These are phyloP conservation scores for Trapa incisa DNA, from an alignment of 345 rosid genomes.

Conservation along the genomic window DNA sequence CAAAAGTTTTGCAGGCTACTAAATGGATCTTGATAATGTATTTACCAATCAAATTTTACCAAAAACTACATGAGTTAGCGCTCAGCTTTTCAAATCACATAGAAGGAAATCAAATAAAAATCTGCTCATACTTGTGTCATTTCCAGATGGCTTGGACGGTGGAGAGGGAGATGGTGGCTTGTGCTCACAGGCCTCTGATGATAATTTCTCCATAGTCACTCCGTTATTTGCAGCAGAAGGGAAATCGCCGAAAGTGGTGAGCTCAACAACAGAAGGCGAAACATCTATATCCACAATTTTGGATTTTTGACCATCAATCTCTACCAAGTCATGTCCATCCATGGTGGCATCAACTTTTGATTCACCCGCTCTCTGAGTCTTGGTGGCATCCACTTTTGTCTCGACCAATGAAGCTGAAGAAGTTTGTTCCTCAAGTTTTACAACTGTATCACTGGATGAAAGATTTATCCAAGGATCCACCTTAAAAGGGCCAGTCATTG, in stretches of 20 bases:
- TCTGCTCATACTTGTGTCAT: not conserved
- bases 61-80: not conserved
- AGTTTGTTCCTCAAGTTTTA: conserved; percentile 22
- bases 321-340: conserved; percentile 25
- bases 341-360: not conserved
- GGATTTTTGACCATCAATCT: conserved; percentile 19
- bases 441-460: conserved; percentile 25
- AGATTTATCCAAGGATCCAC: conserved; percentile 19
- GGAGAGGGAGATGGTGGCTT: not conserved
- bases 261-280: conserved; percentile 18
- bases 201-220: conserved; percentile 16
- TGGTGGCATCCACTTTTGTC: conserved; percentile 10
- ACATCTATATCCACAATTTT: conserved; percentile 11
- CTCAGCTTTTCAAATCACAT: not conserved
- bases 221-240: conserved; percentile 13
- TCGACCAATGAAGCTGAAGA: conserved; percentile 12
- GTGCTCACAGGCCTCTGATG: conserved; percentile 39
- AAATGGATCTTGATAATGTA: not conserved
- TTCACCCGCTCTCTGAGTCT: conserved; percentile 4
- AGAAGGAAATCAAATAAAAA: not conserved
- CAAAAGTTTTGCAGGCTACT: not conserved
- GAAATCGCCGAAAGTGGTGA: conserved; percentile 27
- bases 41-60: not conserved
- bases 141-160: not conserved
- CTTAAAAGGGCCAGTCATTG: conserved; percentile 17